Evolutionary conservation across 768 basidiomycete genomes (phyloP).

Genomic region (Jaapia argillacea): DNA sequence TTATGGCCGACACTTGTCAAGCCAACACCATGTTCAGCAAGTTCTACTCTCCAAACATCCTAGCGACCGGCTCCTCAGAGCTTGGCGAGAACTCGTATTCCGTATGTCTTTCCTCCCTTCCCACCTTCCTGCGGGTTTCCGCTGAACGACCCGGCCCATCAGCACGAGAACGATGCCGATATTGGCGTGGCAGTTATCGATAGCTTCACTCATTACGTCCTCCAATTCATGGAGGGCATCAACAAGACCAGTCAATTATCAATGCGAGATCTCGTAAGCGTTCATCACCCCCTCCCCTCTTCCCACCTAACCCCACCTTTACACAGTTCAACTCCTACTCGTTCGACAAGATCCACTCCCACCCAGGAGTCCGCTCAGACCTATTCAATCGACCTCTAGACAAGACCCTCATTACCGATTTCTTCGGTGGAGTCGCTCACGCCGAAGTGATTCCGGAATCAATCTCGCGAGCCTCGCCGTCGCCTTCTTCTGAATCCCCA

Average conservation of each 20-base stretch:
- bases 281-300: neutral
- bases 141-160: neutral
- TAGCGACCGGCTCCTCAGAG: constrained; percentile 81
- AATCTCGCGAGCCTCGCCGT: too few relatives aligned
- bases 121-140: neutral
- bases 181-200: constrained; percentile 96
- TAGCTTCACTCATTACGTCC: constrained; percentile 83
- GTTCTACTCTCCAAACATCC: constrained; percentile 87
- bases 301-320: neutral
- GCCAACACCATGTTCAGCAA: constrained; percentile 93
- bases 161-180: constrained; percentile 92
- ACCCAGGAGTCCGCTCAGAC: constrained; percentile 83
- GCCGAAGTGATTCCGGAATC: constrained; percentile 73
- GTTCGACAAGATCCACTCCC: constrained; percentile 63
- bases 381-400: constrained; percentile 65
- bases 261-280: constrained; percentile 74
- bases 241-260: constrained; percentile 82
- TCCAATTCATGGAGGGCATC: constrained; percentile 86
- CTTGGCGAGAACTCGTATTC: constrained; percentile 91
- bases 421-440: constrained; percentile 74
- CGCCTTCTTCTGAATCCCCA: too few relatives aligned
- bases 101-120: constrained; percentile 30
- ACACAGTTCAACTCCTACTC: constrained; percentile 78
- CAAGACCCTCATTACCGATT: constrained; percentile 50
- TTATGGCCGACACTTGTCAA: constrained; percentile 98